These are phyloP conservation scores for Annulohypoxylon nitens DNA, from an alignment of 495 filamentous ascomycete genomes.

Conservation along the genomic window DNA sequence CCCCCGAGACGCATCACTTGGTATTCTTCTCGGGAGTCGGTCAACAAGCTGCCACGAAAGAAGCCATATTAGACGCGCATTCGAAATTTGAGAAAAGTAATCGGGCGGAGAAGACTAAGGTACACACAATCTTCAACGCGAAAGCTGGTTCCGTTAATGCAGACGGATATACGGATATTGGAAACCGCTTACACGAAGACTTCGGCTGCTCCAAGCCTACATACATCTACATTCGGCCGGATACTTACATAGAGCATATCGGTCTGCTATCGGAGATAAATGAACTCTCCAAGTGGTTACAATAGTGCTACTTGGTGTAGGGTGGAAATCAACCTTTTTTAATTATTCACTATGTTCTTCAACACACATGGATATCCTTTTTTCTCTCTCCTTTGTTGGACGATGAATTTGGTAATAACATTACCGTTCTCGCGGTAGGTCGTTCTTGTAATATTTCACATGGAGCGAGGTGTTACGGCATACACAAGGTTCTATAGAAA, in stretches of 20 bases:
- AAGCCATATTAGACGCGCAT: constrained; percentile 26
- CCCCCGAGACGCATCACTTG: constrained; percentile 39
- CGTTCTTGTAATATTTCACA: background rate
- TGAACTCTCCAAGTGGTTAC: constrained; percentile 45
- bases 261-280: constrained; percentile 49
- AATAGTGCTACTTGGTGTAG: background rate
- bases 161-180: constrained; percentile 46
- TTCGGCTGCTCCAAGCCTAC: constrained; percentile 54
- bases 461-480: constrained; percentile 5
- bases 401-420: background rate
- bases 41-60: constrained; percentile 19
- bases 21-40: constrained; percentile 47
- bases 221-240: constrained; percentile 58
- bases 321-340: background rate
- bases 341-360: background rate
- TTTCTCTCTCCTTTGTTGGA: background rate
- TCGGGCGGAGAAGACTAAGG: constrained; percentile 25
- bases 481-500: background rate
- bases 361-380: background rate
- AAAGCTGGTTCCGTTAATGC: background rate
- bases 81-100: constrained; percentile 15
- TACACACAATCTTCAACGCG: constrained; percentile 31
- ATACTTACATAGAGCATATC: constrained; percentile 57
- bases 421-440: background rate
- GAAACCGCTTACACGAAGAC: constrained; percentile 47